Conservation (phyloP, 768 basidiomycete genomes). For the Serendipita vermifera region DNA sequence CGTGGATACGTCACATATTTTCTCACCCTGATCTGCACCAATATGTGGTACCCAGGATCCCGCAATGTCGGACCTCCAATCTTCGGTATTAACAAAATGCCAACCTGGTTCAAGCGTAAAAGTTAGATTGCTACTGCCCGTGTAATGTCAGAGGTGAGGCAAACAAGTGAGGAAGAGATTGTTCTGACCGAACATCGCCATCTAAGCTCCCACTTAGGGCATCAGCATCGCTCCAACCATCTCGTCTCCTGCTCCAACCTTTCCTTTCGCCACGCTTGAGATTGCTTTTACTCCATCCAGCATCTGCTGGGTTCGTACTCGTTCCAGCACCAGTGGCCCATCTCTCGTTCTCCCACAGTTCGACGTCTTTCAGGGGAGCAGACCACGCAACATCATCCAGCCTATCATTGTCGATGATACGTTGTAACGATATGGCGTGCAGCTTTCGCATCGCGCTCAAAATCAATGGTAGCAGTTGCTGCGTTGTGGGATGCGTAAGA, state of each 20-base stretch:
- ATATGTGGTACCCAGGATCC: slow-evolving; percentile 40
- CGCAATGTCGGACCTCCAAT: slow-evolving; percentile 56
- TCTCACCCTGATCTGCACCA: slow-evolving; percentile 28
- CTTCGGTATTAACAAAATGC: slow-evolving; percentile 62
- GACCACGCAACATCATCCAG: slow-evolving; percentile 53
- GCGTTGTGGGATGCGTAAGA: slow-evolving; percentile 38
- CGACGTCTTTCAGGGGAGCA: slow-evolving; percentile 51
- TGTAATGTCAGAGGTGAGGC: slow-evolving; percentile 21
- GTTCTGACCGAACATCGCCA: slow-evolving; percentile 49
- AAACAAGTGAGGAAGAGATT: background rate
- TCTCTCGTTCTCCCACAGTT: slow-evolving; percentile 73
- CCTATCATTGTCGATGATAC: slow-evolving; percentile 47
- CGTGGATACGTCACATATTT: slow-evolving; percentile 15
- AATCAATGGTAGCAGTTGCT: slow-evolving; percentile 23
- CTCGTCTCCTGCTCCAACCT: slow-evolving; percentile 58
- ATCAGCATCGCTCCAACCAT: slow-evolving; percentile 54
- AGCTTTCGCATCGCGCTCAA: slow-evolving; percentile 20
- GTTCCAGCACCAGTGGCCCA: slow-evolving; percentile 26
- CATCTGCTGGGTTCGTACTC: slow-evolving; percentile 16
- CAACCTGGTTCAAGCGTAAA: slow-evolving; percentile 65
- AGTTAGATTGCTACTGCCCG: slow-evolving; percentile 55
- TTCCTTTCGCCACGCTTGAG: slow-evolving; percentile 35
- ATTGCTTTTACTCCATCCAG: slow-evolving; percentile 28
- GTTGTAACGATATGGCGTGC: slow-evolving; percentile 18
- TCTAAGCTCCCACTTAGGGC: slow-evolving; percentile 26